Percentiles rank a stretch among this genome's conserved stretches.
Evolutionary conservation across 768 basidiomycete genomes (phyloP).

Genomic region (Psilocybe azurescens): DNA sequence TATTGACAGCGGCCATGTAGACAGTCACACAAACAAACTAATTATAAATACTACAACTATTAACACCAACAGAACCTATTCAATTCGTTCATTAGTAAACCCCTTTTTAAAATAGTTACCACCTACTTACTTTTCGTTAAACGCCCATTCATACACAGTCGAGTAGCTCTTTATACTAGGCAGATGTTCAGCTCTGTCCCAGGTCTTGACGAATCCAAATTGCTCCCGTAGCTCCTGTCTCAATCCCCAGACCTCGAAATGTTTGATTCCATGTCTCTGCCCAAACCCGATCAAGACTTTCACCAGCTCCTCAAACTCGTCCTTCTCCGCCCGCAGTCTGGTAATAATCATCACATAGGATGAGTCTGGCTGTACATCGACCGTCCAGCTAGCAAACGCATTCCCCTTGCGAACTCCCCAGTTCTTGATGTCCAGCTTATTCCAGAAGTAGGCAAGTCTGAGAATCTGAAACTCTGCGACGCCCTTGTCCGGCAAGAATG

Average conservation of each 20-base stretch:
- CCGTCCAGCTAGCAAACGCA: constrained; percentile 33
- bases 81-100: not conserved
- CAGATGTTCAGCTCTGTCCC: constrained; percentile 45
- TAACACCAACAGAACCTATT: constrained; percentile 32
- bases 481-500: constrained; percentile 32
- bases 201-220: constrained; percentile 18
- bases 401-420: constrained; percentile 18
- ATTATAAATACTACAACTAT: not conserved
- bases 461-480: constrained; percentile 32
- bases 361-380: constrained; percentile 21
- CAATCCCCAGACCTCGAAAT: constrained; percentile 53
- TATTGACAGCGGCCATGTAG: not conserved
- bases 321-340: constrained; percentile 27
- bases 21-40: not conserved
- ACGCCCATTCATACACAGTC: constrained; percentile 22
- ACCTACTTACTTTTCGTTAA: constrained; percentile 30
- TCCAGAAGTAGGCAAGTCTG: constrained; percentile 27
- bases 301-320: constrained; percentile 39
- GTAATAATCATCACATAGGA: constrained; percentile 28
- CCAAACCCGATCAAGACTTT: constrained; percentile 32
- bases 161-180: constrained; percentile 52
- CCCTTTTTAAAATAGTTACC: not conserved
- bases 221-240: constrained; percentile 24
- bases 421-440: constrained; percentile 9
- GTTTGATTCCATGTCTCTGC: constrained; percentile 29